Conservation (phyloP, 2,329 filamentous ascomycete genomes). For the Cladophialophora psammophila region DNA sequence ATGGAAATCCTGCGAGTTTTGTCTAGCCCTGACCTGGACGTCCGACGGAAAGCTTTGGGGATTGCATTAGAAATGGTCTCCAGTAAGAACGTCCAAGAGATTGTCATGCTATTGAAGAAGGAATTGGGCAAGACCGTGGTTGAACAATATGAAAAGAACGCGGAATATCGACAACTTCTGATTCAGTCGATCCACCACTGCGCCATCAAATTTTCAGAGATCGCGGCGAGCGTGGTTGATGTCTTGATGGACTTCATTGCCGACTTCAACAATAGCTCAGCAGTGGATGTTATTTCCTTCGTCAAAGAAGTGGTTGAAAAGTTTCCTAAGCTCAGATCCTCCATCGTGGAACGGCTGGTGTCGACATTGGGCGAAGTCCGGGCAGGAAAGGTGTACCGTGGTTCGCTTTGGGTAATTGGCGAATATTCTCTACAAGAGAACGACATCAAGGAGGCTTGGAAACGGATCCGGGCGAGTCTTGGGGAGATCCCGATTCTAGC, state of each 20-base stretch:
- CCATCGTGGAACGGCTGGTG: slow-evolving; percentile 87
- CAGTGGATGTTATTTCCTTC: slow-evolving; percentile 97
- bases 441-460: slow-evolving; percentile 96
- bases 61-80: slow-evolving; percentile 98
- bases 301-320: slow-evolving; percentile 99
- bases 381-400: slow-evolving; percentile 95
- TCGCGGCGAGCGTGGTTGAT: slow-evolving; percentile 94
- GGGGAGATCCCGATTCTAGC: slow-evolving; percentile 97
- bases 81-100: slow-evolving; percentile 98
- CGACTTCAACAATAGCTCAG: slow-evolving; percentile 96
- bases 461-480: slow-evolving; percentile 88
- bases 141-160: slow-evolving; percentile 98
- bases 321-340: slow-evolving; percentile 85
- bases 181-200: slow-evolving; percentile 98
- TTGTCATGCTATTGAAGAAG: slow-evolving; percentile 94
- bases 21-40: slow-evolving; percentile 94
- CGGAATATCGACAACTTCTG: slow-evolving; percentile 90
- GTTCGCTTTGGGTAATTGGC: slow-evolving; percentile 96
- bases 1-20: slow-evolving; percentile 98
- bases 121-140: slow-evolving; percentile 97
- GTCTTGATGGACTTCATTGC: slow-evolving; percentile 99
- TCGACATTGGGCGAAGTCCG: slow-evolving; percentile 91
- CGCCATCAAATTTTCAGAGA: slow-evolving; percentile 98
- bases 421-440: slow-evolving; percentile 94
- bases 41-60: slow-evolving; percentile 86